These are phyloP conservation scores for Claviceps sp. DNA, from an alignment of 2,329 filamentous ascomycete species.

Conservation along the genomic window DNA sequence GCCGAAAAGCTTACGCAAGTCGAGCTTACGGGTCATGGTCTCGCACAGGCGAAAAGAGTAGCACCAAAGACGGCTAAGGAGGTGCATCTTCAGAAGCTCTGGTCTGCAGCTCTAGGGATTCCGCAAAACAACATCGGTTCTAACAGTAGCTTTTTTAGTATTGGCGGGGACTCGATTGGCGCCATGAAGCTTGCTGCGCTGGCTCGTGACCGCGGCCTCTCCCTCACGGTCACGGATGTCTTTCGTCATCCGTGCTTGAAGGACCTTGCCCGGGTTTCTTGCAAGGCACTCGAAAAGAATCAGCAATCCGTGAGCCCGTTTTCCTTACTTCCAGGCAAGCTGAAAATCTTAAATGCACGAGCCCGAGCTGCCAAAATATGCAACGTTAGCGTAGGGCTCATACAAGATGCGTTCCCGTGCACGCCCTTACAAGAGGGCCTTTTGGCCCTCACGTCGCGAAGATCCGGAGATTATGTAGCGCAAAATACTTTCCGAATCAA, in stretches of 20 bases:
- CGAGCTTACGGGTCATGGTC: constrained; percentile 1
- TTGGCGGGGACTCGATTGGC: constrained; percentile 7
- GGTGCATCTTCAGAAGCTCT: constrained; percentile 5
- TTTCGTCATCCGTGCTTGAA: constrained; percentile 14
- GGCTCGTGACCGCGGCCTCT: constrained; percentile 19
- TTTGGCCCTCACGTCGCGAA: constrained; percentile 1
- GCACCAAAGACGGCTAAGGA: not conserved
- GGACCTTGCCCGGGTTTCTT: not conserved
- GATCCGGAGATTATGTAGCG: constrained; percentile 1
- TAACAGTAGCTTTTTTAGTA: constrained; percentile 5
- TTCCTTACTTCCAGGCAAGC: not conserved
- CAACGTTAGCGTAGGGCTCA: not conserved
- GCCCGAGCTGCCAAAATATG: not conserved
- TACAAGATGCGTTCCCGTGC: constrained; percentile 3
- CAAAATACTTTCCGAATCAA: not conserved
- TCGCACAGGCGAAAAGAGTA: not conserved
- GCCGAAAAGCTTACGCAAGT: constrained; percentile 4
- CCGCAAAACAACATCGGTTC: constrained; percentile 3
- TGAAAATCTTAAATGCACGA: not conserved
- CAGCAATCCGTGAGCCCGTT: not conserved
- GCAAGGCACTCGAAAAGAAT: not conserved
- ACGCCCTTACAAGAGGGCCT: constrained; percentile 5
- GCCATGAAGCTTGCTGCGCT: constrained; percentile 24
- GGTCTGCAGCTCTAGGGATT: constrained; percentile 5
- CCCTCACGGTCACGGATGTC: constrained; percentile 26